A percentile compares a stretch with the other conserved stretches of the same genome.
Evolutionary conservation across 345 rosid species (phyloP).

Genomic region (Brassica nigra): DNA sequence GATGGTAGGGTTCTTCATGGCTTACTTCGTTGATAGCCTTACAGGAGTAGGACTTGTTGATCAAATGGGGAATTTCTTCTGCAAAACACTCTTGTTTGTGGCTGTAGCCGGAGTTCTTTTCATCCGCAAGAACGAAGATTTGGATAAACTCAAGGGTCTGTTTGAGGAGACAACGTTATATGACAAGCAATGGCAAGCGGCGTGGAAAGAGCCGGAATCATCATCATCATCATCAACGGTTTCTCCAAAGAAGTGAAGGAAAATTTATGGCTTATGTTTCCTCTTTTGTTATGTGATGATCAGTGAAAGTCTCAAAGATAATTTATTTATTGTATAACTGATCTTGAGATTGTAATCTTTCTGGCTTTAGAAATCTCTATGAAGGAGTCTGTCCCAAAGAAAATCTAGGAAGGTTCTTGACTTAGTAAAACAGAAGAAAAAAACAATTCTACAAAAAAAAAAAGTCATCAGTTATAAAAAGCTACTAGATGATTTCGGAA

Average conservation of each 20-base stretch:
- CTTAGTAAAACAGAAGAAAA: background rate
- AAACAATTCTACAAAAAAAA: too few species aligned
- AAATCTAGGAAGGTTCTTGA: background rate
- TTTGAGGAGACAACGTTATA: slow-evolving; percentile 86
- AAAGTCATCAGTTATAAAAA: too few species aligned
- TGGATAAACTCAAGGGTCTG: slow-evolving; percentile 68
- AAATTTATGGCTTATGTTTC: slow-evolving; percentile 7
- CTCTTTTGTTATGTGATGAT: slow-evolving; percentile 5
- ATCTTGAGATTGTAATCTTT: slow-evolving; percentile 18
- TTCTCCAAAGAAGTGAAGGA: slow-evolving; percentile 30
- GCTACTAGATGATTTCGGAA: too few species aligned
- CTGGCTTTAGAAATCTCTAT: background rate
- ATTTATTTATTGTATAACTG: slow-evolving; percentile 23
- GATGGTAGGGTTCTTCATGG: slow-evolving; percentile 98
- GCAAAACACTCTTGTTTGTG: slow-evolving; percentile 83
- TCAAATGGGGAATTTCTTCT: slow-evolving; percentile 95
- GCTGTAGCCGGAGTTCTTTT: slow-evolving; percentile 84
- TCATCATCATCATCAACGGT: slow-evolving; percentile 28
- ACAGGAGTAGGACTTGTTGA: slow-evolving; percentile 96
- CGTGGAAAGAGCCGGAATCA: slow-evolving; percentile 75
- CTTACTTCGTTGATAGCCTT: slow-evolving; percentile 90
- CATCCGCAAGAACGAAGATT: slow-evolving; percentile 86
- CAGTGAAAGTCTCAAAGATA: background rate
- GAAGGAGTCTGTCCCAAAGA: background rate
- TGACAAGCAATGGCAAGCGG: slow-evolving; percentile 99